These are phyloP conservation scores for Prunus mongolica DNA, from an alignment of 306 rosid genomes.

Conservation along the genomic window DNA sequence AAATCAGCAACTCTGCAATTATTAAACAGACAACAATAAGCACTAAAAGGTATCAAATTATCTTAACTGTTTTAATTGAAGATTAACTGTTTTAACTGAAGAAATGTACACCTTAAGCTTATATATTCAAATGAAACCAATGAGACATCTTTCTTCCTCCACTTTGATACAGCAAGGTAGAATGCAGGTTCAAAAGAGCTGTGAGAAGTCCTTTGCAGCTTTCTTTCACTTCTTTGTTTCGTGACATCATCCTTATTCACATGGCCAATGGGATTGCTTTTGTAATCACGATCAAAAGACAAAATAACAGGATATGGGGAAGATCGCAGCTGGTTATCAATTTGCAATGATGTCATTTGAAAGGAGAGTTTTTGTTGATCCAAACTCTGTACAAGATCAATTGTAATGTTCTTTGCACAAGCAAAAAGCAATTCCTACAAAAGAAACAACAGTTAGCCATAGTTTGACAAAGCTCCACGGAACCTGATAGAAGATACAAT, in stretches of 20 bases:
- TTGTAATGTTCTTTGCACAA: constrained; percentile 56
- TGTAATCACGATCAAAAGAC: constrained; percentile 64
- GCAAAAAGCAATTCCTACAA: constrained; percentile 81
- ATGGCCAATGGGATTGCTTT: constrained; percentile 34
- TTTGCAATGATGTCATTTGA: constrained; percentile 63
- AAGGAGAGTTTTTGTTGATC: constrained; percentile 74
- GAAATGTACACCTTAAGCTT: constrained; percentile 63
- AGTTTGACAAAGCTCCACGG: constrained; percentile 8
- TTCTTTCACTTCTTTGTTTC: constrained; percentile 39
- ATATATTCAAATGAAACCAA: constrained; percentile 84
- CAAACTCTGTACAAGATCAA: constrained; percentile 73
- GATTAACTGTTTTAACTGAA: constrained; percentile 17
- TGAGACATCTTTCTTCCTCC: constrained; percentile 88
- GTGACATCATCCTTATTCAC: constrained; percentile 38
- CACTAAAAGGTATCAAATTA: constrained; percentile 4
- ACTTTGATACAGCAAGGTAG: constrained; percentile 70
- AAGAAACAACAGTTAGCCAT: constrained; percentile 21
- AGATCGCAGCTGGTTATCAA: constrained; percentile 87
- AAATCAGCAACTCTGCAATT: constrained; percentile 83
- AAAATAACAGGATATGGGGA: constrained; percentile 89
- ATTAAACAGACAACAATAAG: constrained; percentile 26
- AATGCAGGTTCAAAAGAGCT: constrained; percentile 56
- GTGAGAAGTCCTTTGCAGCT: constrained; percentile 39
- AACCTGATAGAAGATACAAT: constrained; percentile 6
- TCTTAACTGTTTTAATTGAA: constrained; percentile 16